Base-by-base conservation (phyloP, 2,329 filamentous ascomycete genomes). In the Penicillium sp. region DNA sequence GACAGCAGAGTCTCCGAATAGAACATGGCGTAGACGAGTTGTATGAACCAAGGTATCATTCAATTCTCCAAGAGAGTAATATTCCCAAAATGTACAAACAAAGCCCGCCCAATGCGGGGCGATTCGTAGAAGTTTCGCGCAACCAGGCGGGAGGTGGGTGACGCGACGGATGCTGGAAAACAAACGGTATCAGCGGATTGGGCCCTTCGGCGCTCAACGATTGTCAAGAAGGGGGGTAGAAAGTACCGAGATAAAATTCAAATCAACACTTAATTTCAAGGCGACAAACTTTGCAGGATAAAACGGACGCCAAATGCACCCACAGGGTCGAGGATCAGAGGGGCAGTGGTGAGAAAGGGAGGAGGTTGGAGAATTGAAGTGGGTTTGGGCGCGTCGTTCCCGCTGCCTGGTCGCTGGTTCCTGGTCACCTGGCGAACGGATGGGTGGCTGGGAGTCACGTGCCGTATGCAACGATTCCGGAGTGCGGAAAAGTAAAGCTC, bases 1-100 rank as follows among this genome's bases (percentile, higher is more conserved):
- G 93, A 93, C 72, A 99, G 87, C 63, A 99, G 87, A 59, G 92
- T 93, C 83, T 97, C 93, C 58, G 95, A 97, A 79, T 97, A 98
- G 82, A 99, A 99, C 95, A 99, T 99, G 72, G 65, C 73, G 71
- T 53, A 58, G 47, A 58, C 52, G 30, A 21, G 38, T 26, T 56
- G 47, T 55, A 51, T 45, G 31, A 51, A 15, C 31, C 19, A 54
- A n/a, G 56, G 53, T 54, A 58, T 49, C 66, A 61, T 64, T 60
- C 58, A 69, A 61, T 8, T 44, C 8, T 46, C 21, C 54, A 76
- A 75, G 82, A 80, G 35, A 49, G 31, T 21, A 45, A 45, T 23
- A 70, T 74, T 70, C 72, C 65, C 66, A 69, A 60, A 64, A 65
- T 56, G 68, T 19, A 62, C 21, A 60, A 67, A 46, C 64, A 67